Evolutionary conservation across 768 basidiomycete genomes (phyloP).

Genomic region (Pluteus cervinus): DNA sequence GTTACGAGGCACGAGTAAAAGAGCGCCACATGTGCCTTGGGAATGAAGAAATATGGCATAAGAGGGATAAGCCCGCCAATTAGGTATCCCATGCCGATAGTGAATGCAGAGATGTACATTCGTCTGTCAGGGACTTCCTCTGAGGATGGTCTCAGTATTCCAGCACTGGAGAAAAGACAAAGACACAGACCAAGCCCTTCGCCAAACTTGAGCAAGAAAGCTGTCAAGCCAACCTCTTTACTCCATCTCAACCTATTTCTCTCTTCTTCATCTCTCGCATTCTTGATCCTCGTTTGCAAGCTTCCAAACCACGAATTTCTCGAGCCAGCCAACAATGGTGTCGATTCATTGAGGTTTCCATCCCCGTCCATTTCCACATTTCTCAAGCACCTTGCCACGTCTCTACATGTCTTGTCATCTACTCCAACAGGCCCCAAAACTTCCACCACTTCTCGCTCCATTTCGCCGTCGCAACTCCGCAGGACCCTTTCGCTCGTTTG

Average conservation of each 20-base stretch:
- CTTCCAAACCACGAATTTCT: too few relatives aligned
- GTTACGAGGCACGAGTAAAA: slow-evolving; percentile 78
- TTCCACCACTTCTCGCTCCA: slow-evolving; percentile 90
- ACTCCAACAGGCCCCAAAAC: slow-evolving; percentile 89
- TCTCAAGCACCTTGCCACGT: slow-evolving; percentile 71
- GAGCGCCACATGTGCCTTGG: slow-evolving; percentile 58
- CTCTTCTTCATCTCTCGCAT: too few relatives aligned
- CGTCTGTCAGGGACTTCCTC: slow-evolving; percentile 87
- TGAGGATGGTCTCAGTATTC: slow-evolving; percentile 17
- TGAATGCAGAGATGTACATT: slow-evolving; percentile 86
- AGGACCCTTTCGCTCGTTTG: slow-evolving; percentile 78
- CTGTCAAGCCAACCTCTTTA: slow-evolving; percentile 79
- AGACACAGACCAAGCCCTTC: slow-evolving; percentile 69
- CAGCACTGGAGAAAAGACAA: background rate
- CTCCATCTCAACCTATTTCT: slow-evolving; percentile 62
- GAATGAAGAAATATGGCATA: slow-evolving; percentile 87
- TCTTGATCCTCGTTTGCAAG: slow-evolving; percentile 46
- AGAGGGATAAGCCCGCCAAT: slow-evolving; percentile 92
- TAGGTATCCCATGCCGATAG: slow-evolving; percentile 93
- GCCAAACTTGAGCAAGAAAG: slow-evolving; percentile 96
- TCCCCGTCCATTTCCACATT: slow-evolving; percentile 47
- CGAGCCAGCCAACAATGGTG: too few relatives aligned
- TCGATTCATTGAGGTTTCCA: slow-evolving; percentile 7
- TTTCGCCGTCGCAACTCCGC: slow-evolving; percentile 88
- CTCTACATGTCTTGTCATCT: slow-evolving; percentile 71